Conservation (phyloP, 345 rosid genomes). For the Punica granatum region DNA sequence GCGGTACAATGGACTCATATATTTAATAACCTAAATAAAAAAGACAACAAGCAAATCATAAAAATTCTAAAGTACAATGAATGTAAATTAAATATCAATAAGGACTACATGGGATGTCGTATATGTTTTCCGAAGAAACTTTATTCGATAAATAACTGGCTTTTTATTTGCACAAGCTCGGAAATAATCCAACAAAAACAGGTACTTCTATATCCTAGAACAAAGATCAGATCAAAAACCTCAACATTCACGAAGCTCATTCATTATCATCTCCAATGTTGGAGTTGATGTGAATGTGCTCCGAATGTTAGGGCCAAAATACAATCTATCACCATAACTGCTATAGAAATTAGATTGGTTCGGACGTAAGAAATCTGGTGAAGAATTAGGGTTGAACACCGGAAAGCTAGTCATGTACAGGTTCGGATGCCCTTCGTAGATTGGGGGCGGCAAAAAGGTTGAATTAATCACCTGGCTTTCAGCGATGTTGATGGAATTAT, state of each 20-base stretch:
- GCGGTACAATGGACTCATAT: too few species aligned
- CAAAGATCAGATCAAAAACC: neutral
- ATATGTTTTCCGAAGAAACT: too few species aligned
- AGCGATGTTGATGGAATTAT: constrained; percentile 28
- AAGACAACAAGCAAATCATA: too few species aligned
- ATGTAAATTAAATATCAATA: too few species aligned
- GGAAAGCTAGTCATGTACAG: constrained; percentile 38
- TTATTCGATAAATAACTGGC: too few species aligned
- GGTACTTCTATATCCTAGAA: neutral
- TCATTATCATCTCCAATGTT: constrained; percentile 4
- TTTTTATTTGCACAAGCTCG: neutral
- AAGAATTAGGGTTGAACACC: constrained; percentile 29
- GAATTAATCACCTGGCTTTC: constrained; percentile 33
- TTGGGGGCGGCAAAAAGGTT: constrained; percentile 33
- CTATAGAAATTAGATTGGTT: constrained; percentile 11
- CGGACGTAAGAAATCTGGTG: constrained; percentile 34
- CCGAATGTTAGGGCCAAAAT: neutral
- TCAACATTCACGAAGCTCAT: constrained; percentile 8
- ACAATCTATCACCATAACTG: constrained; percentile 1
- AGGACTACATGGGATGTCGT: too few species aligned
- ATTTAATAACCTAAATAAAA: too few species aligned
- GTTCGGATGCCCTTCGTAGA: constrained; percentile 28
- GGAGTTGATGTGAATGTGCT: constrained; percentile 1
- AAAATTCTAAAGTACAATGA: too few species aligned
- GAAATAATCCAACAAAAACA: neutral